Evolutionary conservation across 441 rosid species (phyloP), one percentile per base, ranked within the genome.

Genomic region (Erysimum cheiri): DNA sequence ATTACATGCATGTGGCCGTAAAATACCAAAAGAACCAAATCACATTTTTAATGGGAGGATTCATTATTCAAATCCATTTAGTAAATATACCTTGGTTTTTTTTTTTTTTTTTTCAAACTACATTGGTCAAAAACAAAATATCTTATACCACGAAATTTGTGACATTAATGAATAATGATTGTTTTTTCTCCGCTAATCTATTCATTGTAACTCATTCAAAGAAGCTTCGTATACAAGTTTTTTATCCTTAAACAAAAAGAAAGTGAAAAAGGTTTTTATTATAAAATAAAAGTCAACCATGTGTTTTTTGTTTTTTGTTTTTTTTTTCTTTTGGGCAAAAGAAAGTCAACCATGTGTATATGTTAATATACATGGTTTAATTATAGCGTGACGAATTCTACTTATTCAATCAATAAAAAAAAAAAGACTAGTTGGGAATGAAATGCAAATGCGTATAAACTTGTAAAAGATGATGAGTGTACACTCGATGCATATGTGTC

Each of bases 391-490:
- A 8, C 24, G 22, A 44, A 7, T 44, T 15, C 49, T 14, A 44
- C 4, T 64, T 47, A 46, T 32, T 24, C 3, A 35, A 44, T 57
- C n/a, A 4, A 36, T 24, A 59, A 37, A 15, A 48, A 28, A 26
- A 32, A 59, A 11, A 6, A 39, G 8, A 7, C 19, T 28, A 62
- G 61, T 32, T 59, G 59, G 33, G 24, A 53, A 43, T 17, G 35
- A 63, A 14, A 72, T 58, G 22, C 41, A 73, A 37, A 71, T 73
- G 70, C 65, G 49, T 71, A 56, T 64, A 40, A 72, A 64, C 57
- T 37, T 57, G 44, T 29, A 72, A 64, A 35, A 36, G 46, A 72
- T 26, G 71, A 64, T 65, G 67, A 56, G 77, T 28, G 5, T 54
- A 64, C 77, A 56, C 77, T 72, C 67, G 43, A 73, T 58, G 48